Conservation (phyloP, 2,329 filamentous ascomycete genomes). For the Magnaporthiopsis incrustans region DNA sequence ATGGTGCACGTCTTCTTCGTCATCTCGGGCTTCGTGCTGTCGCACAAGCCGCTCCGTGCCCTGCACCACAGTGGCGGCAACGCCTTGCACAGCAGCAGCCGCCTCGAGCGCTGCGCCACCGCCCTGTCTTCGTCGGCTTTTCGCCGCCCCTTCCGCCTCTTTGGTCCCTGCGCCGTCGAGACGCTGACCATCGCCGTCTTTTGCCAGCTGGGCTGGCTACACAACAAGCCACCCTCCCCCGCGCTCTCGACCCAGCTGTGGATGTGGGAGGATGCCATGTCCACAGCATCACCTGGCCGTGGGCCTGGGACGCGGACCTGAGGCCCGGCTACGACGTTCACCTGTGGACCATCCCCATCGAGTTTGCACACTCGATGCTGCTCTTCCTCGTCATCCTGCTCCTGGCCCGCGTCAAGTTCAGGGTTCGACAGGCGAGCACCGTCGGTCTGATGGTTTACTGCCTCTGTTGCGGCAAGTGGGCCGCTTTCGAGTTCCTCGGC, state of each 20-base stretch:
- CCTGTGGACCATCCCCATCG: conserved; percentile 41
- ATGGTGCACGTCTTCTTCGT: conserved; percentile 46
- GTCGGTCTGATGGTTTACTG: conserved; percentile 29
- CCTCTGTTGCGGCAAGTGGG: conserved; percentile 31
- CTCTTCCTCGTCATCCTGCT: conserved; percentile 32
- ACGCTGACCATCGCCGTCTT: conserved; percentile 30
- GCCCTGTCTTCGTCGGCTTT: conserved; percentile 38
- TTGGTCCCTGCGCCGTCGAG: conserved; percentile 34
- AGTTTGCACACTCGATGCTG: conserved; percentile 37
- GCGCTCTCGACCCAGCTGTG: conserved; percentile 20
- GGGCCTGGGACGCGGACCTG: conserved; percentile 26
- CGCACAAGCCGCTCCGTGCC: conserved; percentile 33
- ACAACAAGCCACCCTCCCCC: conserved; percentile 19
- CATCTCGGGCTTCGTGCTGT: conserved; percentile 40
- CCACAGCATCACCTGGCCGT: conserved; percentile 25
- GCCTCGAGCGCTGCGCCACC: conserved; percentile 25
- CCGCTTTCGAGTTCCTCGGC: conserved; percentile 35
- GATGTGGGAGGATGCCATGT: conserved; percentile 21
- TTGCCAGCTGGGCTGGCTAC: conserved; percentile 22
- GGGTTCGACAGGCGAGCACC: conserved; percentile 22
- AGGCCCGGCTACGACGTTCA: conserved; percentile 32
- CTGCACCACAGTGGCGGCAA: conserved; percentile 27
- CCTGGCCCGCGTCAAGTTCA: conserved; percentile 24
- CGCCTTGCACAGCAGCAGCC: conserved; percentile 15
- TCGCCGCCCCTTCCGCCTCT: conserved; percentile 36